Evolutionary conservation across 148 eudicot genomes (phyloP).

Genomic region (Euryodendron excelsum): DNA sequence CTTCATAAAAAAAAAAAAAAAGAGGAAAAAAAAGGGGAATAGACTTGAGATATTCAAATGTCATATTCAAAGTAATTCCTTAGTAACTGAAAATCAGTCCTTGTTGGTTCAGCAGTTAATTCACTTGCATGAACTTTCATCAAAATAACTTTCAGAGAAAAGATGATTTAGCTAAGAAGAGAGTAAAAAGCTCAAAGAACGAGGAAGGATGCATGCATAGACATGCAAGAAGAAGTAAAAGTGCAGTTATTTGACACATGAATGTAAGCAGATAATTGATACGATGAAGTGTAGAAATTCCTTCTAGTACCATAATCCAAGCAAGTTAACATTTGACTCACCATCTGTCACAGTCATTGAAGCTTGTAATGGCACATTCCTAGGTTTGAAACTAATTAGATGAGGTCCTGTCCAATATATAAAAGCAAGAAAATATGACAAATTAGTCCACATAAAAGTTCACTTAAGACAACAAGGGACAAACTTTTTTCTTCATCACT

Average conservation of each 20-base stretch:
- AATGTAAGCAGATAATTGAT: background rate
- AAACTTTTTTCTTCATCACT: slow-evolving; percentile 16
- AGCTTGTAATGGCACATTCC: slow-evolving; percentile 75
- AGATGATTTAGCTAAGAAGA: background rate
- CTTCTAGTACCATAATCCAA: background rate
- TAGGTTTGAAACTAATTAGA: slow-evolving; percentile 74
- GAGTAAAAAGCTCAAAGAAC: background rate
- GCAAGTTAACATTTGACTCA: slow-evolving; percentile 27
- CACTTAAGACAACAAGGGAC: background rate
- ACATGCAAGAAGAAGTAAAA: background rate
- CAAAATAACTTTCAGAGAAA: background rate
- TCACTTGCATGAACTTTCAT: background rate
- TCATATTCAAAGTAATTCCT: background rate
- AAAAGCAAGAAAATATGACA: background rate
- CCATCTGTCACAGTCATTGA: slow-evolving; percentile 97
- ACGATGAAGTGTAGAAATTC: background rate
- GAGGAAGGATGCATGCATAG: background rate
- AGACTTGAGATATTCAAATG: background rate
- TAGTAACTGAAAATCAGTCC: too few relatives aligned
- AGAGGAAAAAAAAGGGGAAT: too few relatives aligned
- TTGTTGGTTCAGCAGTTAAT: background rate
- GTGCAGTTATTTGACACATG: background rate
- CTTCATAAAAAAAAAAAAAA: too few relatives aligned
- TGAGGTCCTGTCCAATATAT: slow-evolving; percentile 70
- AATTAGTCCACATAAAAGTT: background rate